Percentiles rank a stretch among this genome's conserved stretches.
These are phyloP conservation scores for Petunia hybrid DNA, from an alignment of 305 asterid species.

Conservation along the genomic window DNA sequence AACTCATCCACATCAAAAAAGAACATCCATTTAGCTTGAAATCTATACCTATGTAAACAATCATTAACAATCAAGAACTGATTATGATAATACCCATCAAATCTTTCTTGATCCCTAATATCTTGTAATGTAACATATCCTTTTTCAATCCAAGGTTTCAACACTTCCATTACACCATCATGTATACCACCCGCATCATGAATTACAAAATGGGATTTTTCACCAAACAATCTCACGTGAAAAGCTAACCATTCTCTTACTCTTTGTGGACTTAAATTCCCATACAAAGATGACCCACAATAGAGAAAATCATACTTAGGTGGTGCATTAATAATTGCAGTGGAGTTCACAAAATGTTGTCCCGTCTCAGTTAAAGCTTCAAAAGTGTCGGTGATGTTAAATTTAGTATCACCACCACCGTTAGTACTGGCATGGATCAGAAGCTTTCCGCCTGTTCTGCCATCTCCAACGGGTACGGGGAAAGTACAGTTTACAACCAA, in stretches of 20 bases:
- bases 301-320: conserved; percentile 67
- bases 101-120: conserved; percentile 74
- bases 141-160: conserved; percentile 80
- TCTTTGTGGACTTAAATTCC: conserved; percentile 73
- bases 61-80: conserved; percentile 82
- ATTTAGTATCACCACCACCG: conserved; percentile 46
- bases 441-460: conserved; percentile 58
- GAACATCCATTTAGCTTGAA: conserved; percentile 72
- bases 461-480: conserved; percentile 41
- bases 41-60: conserved; percentile 73
- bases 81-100: conserved; percentile 85
- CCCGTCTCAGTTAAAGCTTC: conserved; percentile 51
- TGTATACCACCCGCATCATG: conserved; percentile 90
- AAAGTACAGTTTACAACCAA: conserved; percentile 80
- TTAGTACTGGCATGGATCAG: conserved; percentile 58
- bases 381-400: conserved; percentile 57
- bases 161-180: conserved; percentile 62
- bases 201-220: conserved; percentile 72
- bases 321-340: conserved; percentile 35
- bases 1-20: conserved; percentile 90
- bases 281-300: conserved; percentile 78
- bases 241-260: conserved; percentile 84
- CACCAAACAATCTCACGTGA: conserved; percentile 67
- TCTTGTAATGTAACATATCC: conserved; percentile 78
- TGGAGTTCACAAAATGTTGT: conserved; percentile 41